Conservation (phyloP, 306 rosid species). For the Gynostemma pentaphyllum region DNA sequence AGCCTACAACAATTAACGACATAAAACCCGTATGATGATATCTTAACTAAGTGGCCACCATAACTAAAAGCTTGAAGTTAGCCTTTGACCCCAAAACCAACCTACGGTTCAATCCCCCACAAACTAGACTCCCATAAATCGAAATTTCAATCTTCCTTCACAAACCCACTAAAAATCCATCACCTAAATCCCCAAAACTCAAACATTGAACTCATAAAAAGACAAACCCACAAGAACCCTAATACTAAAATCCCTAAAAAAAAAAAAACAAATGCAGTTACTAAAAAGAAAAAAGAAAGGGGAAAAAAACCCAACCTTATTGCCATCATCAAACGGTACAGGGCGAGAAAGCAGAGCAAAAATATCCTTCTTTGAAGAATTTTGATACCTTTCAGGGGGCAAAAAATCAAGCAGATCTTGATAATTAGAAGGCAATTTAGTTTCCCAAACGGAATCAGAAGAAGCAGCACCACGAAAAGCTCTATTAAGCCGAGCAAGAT, state of each 20-base stretch:
- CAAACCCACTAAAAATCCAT: no score
- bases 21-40: no score
- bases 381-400: constrained; percentile 46
- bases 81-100: no score
- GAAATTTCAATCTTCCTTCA: no score
- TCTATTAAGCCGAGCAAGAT: constrained; percentile 65
- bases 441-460: constrained; percentile 72
- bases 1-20: no score
- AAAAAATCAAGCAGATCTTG: constrained; percentile 49
- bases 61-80: no score
- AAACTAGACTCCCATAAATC: background rate
- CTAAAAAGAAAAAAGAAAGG: constrained; percentile 9
- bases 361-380: constrained; percentile 55
- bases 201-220: background rate
- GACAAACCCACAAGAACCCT: background rate
- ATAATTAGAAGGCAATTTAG: constrained; percentile 69
- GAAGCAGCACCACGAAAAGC: constrained; percentile 90
- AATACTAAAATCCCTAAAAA: background rate
- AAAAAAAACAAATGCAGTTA: background rate
- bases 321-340: constrained; percentile 48
- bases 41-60: no score
- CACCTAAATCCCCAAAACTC: background rate
- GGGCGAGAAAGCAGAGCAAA: constrained; percentile 63
- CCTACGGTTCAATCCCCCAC: no score
- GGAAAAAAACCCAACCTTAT: constrained; percentile 36